Evolutionary conservation across 257 asterid species (phyloP).

Genomic region (Scutellaria minor): DNA sequence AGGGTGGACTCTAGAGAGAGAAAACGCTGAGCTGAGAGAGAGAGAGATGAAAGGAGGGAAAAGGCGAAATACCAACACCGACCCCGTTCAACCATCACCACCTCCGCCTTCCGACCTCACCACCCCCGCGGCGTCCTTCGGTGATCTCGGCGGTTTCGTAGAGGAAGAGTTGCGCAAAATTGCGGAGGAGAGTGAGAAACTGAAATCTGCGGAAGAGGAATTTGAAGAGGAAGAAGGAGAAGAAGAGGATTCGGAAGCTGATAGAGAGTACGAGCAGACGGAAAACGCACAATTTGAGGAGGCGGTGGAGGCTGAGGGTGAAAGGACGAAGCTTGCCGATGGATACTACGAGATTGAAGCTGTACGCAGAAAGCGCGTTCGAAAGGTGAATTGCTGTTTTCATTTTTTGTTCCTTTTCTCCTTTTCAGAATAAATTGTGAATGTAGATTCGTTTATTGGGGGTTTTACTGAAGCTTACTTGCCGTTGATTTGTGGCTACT

Average conservation of each 20-base stretch:
- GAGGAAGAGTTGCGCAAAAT: conserved; percentile 28
- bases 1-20: conserved; percentile 42
- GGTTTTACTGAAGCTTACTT: conserved; percentile 36
- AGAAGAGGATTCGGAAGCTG: conserved; percentile 48
- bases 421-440: not conserved
- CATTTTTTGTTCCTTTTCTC: not conserved
- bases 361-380: conserved; percentile 59
- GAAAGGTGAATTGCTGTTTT: conserved; percentile 46
- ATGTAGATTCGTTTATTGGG: conserved; percentile 19
- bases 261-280: conserved; percentile 40
- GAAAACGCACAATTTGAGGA: conserved; percentile 37
- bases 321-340: conserved; percentile 58
- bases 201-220: conserved; percentile 40
- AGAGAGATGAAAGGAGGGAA: conserved; percentile 49
- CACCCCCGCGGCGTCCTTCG: conserved; percentile 16
- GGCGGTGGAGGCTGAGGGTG: conserved; percentile 40
- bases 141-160: conserved; percentile 29
- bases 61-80: conserved; percentile 40
- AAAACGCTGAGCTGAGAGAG: conserved; percentile 31
- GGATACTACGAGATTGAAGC: conserved; percentile 64
- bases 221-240: conserved; percentile 48
- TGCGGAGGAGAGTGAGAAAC: conserved; percentile 36
- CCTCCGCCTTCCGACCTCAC: conserved; percentile 39
- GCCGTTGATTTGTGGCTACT: conserved; percentile 36
- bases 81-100: conserved; percentile 36